Base-by-base conservation (phyloP, 352 stramenopile species). In the Hyphochytrium catenoides region DNA sequence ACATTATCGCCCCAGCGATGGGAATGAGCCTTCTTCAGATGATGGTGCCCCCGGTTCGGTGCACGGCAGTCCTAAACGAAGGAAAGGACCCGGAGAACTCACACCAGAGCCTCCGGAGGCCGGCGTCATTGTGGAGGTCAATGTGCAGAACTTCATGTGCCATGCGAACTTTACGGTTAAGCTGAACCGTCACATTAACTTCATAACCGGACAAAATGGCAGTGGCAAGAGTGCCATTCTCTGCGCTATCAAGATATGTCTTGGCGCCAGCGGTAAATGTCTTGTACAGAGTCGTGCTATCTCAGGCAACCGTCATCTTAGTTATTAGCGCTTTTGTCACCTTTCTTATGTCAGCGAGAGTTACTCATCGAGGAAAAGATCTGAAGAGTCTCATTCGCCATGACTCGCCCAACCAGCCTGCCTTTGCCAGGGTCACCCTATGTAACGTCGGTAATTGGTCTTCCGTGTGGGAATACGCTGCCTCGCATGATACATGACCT, bases 321-420 rank as follows among this genome's bases (percentile, higher is more conserved):
- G n/a, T n/a, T n/a, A n/a, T n/a, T n/a, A n/a, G n/a, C n/a, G n/a
- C n/a, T n/a, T n/a, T n/a, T n/a, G n/a, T n/a, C n/a, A n/a, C n/a
- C n/a, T n/a, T n/a, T n/a, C n/a, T n/a, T n/a, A n/a, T n/a, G n/a
- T n/a, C n/a, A n/a, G n/a, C n/a, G n/a, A n/a, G n/a, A n/a, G n/a
- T n/a, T n/a, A 98, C 87, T 0, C 74, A 96, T 44, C 69, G 90
- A 15, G 88, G 82, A 19, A 83, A 87, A 24, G 95, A 81, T 34
- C 65, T 98, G 11, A 88, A 86, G 43, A 84, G 93, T 44, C 54
- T 97, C 14, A 93, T 98, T 20, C 71, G 87, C 1, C 82, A 94
- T 38, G 78, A 81, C 26, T n/a, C n/a, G n/a, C 52, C 73, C 38
- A 61, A 84, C 1, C 61, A 59, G 22, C 65, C 75, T 30, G 71